A percentile compares a stretch with the other conserved stretches of the same genome.
phyloP scores from a whole-genome alignment of 148 eudicot genomes.

The Selenicereus undatus region DNA sequence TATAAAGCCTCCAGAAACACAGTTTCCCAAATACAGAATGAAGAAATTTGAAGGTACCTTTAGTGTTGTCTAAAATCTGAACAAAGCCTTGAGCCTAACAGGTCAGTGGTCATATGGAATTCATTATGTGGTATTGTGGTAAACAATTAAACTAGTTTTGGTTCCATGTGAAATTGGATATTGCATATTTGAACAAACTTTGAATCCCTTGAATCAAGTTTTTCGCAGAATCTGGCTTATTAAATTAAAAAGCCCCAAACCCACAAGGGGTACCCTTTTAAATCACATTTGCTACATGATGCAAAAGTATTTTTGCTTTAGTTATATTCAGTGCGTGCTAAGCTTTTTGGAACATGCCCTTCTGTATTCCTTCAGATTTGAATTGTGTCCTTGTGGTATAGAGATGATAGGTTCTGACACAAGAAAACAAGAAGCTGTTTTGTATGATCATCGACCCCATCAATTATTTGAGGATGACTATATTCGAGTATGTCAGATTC shows the following conservation, averaged over 20 bases:
- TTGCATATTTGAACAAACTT: neutral
- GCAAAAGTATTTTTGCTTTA: neutral
- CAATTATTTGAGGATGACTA: constrained; percentile 59
- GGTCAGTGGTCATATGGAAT: neutral
- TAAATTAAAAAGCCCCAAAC: too few species aligned
- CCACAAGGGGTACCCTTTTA: too few species aligned
- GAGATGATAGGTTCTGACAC: constrained; percentile 35
- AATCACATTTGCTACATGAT: neutral
- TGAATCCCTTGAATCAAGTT: too few species aligned
- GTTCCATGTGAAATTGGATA: neutral
- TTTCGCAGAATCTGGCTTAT: too few species aligned
- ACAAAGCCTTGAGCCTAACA: neutral
- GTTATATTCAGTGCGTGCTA: neutral
- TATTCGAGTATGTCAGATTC: constrained; percentile 67
- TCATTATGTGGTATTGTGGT: neutral
- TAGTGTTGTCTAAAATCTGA: neutral
- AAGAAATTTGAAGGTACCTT: neutral
- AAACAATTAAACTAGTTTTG: neutral
- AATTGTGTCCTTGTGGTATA: constrained; percentile 7
- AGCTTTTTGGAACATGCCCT: neutral
- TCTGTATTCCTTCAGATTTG: neutral
- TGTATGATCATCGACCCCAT: constrained; percentile 77
- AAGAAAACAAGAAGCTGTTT: constrained; percentile 30
- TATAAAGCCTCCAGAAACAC: neutral
- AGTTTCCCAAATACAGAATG: neutral